phyloP scores from a whole-genome alignment of 768 basidiomycete genomes.

The Filobasidium wieringae region DNA sequence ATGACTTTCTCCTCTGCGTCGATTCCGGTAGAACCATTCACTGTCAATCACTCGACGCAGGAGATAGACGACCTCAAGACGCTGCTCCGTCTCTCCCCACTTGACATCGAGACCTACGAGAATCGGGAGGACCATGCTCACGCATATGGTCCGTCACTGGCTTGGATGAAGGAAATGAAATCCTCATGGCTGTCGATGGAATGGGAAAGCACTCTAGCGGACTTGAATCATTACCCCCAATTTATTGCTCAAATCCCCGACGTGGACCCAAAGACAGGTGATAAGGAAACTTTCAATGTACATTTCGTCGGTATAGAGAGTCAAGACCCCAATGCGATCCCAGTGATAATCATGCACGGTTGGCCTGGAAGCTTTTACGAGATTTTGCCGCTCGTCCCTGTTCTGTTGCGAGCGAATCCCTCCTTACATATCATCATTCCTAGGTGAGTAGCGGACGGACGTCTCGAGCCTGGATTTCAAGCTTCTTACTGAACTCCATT shows the following conservation, averaged over 20 bases:
- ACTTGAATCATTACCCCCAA: constrained; percentile 9
- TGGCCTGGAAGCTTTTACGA: constrained; percentile 19
- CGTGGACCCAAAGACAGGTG: neutral
- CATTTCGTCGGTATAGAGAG: constrained; percentile 8
- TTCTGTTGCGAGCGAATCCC: constrained; percentile 15
- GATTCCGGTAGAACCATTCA: constrained; percentile 8
- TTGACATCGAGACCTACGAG: constrained; percentile 6
- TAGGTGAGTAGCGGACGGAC: neutral
- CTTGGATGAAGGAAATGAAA: constrained; percentile 1
- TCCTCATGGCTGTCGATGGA: constrained; percentile 5
- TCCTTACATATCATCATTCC: constrained; percentile 20
- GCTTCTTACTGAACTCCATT: neutral
- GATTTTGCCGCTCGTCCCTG: constrained; percentile 17
- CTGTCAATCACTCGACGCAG: constrained; percentile 6
- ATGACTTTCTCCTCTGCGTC: constrained; percentile 4
- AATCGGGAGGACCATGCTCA: neutral
- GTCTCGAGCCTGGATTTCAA: neutral
- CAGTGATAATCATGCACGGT: constrained; percentile 8
- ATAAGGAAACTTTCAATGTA: constrained; percentile 5
- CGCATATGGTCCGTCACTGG: constrained; percentile 1
- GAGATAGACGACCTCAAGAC: constrained; percentile 10
- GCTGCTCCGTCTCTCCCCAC: constrained; percentile 10
- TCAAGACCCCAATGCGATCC: constrained; percentile 2
- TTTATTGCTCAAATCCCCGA: constrained; percentile 5
- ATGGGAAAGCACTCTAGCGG: neutral